Evolutionary conservation across 2,329 filamentous ascomycete genomes (phyloP).

Genomic region (Colletotrichum higginsianum): DNA sequence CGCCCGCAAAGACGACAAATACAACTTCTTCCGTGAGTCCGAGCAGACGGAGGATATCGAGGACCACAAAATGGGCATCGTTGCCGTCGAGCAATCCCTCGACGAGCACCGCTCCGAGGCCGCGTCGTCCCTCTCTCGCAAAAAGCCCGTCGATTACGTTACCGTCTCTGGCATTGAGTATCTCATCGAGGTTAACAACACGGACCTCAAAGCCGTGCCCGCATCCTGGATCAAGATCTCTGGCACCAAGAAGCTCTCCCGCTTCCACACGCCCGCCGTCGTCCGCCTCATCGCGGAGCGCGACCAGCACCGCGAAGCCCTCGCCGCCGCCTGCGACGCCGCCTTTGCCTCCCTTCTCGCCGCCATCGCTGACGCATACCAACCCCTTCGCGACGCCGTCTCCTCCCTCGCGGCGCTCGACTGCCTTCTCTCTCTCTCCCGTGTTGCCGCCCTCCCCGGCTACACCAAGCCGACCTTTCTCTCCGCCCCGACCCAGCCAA

Average conservation of each 20-base stretch:
- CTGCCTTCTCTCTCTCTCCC: conserved; percentile 88
- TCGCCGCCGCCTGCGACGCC: conserved; percentile 90
- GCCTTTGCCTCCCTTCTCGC: conserved; percentile 82
- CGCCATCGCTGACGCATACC: conserved; percentile 84
- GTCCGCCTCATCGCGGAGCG: conserved; percentile 86
- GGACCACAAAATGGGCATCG: conserved; percentile 91
- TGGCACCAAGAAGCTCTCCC: conserved; percentile 90
- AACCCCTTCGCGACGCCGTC: conserved; percentile 89
- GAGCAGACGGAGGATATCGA: conserved; percentile 91
- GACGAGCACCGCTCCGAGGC: conserved; percentile 81
- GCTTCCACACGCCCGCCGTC: conserved; percentile 95
- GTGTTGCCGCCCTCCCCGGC: conserved; percentile 87
- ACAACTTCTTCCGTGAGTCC: conserved; percentile 89
- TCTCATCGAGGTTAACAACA: conserved; percentile 90
- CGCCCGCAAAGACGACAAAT: conserved; percentile 91
- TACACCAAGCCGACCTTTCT: conserved; percentile 84
- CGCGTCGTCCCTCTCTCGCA: conserved; percentile 80
- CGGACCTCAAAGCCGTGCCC: conserved; percentile 86
- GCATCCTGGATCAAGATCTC: conserved; percentile 96
- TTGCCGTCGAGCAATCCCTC: conserved; percentile 91
- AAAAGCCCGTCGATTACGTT: conserved; percentile 79
- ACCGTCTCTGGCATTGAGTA: conserved; percentile 94
- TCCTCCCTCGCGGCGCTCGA: conserved; percentile 89
- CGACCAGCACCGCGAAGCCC: conserved; percentile 93
- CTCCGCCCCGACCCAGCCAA: conserved; percentile 73